These are phyloP conservation scores for Salix koriyanagi DNA, from an alignment of 345 rosid genomes.

Conservation along the genomic window DNA sequence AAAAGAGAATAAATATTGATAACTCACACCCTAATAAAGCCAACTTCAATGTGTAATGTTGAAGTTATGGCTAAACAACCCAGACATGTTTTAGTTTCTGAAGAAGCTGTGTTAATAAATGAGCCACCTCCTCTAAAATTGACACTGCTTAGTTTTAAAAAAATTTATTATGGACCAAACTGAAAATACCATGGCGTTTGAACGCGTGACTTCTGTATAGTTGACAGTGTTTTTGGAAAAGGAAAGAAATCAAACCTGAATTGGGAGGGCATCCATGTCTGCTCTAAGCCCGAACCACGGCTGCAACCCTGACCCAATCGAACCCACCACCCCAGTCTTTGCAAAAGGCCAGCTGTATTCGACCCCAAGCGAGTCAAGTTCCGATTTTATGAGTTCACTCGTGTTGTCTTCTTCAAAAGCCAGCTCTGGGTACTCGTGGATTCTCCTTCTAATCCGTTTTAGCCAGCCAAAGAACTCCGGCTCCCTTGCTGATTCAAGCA, in stretches of 20 bases:
- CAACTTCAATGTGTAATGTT: too few relatives aligned
- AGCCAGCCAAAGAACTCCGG: slow-evolving; percentile 44
- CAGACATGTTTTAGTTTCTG: too few relatives aligned
- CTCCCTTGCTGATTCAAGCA: slow-evolving; percentile 31
- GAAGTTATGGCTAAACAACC: too few relatives aligned
- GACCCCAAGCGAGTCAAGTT: slow-evolving; percentile 40
- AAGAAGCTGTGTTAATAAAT: too few relatives aligned
- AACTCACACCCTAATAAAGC: too few relatives aligned
- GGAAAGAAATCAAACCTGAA: slow-evolving; percentile 31
- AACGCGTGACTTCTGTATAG: too few relatives aligned
- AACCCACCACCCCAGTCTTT: slow-evolving; percentile 45
- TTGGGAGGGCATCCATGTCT: slow-evolving; percentile 57
- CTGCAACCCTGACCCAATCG: slow-evolving; percentile 36
- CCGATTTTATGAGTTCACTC: slow-evolving; percentile 33
- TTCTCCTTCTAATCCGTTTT: slow-evolving; percentile 33
- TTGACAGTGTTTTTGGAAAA: too few relatives aligned
- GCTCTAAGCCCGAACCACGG: slow-evolving; percentile 56
- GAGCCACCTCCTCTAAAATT: too few relatives aligned
- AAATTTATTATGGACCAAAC: too few relatives aligned
- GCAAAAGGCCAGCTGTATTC: slow-evolving; percentile 49
- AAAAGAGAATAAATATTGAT: too few relatives aligned
- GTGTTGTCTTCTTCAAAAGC: slow-evolving; percentile 43
- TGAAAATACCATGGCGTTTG: too few relatives aligned
- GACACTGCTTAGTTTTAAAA: too few relatives aligned
- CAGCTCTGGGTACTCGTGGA: slow-evolving; percentile 51